Evolutionary conservation across 1,139 yeast genomes (phyloP), one percentile per base, ranked within the genome.

Genomic region (Geotrichum australiense): DNA sequence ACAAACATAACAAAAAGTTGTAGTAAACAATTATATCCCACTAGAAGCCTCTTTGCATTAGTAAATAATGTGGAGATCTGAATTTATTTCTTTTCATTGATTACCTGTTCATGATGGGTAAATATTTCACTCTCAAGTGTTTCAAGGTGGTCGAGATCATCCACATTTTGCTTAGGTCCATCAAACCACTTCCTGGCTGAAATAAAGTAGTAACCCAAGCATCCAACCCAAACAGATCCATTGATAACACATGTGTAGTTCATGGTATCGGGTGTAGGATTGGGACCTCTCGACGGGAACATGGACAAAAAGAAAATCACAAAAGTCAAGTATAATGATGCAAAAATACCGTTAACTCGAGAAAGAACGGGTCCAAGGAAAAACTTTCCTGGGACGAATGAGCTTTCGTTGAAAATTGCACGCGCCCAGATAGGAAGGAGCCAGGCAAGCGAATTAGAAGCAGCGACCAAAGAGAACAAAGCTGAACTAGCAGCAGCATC

Each of bases 391-490:
- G 84, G 84, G 12, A 59, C 65, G 56, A 79, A 79, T 39, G 69
- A 62, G 36, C 68, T 64, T 42, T 62, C 66, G 36, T 77, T 77
- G 45, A 39, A 51, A 18, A 55, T 45, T 29, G 55, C 54, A 47
- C 77, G 65, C 42, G 75, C 59, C 41, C 74, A 61, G 31, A 76
- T 71, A 31, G 84, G 83, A 14, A 71, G 63, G 42, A 73, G 66
- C 80, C 81, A 77, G 2, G 81, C 73, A 38, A 76, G 59, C 51
- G 74, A 74, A 56, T 75, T 74, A 45, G 80, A 80, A n/a, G 79
- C 76, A 42, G 75, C 71, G 35, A 71, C 70, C 28, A 78, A 58
- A 21, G 80, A 69, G 60, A 78, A 78, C 32, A 78, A 61, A 18
- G 84, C 84, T 43, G 61, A 64, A 1, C 84, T 71, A 28, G 85